Evolutionary conservation across 2,329 filamentous ascomycete species (phyloP).

Genomic region (Aspergillus pseudonomiae): DNA sequence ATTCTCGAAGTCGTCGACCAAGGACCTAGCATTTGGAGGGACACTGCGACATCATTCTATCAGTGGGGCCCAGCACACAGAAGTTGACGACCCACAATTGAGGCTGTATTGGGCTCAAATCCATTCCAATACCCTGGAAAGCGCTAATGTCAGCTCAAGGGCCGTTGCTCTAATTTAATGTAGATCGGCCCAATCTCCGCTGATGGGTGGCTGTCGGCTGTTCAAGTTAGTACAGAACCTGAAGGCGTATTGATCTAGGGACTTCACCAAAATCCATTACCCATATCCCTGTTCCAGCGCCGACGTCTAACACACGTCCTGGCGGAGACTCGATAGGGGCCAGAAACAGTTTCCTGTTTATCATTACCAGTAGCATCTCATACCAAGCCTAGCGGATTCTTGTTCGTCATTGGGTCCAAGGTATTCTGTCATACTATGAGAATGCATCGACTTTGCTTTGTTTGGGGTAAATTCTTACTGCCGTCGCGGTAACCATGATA

Average conservation of each 20-base stretch:
- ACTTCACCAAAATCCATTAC: background rate
- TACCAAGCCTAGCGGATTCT: background rate
- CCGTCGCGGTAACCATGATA: background rate
- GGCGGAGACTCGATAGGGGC: background rate
- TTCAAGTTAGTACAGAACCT: background rate
- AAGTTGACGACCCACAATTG: background rate
- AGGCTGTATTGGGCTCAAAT: background rate
- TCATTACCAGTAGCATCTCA: background rate
- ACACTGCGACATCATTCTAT: background rate
- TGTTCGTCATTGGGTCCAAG: background rate
- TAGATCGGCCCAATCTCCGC: background rate
- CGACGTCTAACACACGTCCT: background rate
- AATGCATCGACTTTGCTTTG: background rate
- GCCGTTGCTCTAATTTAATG: too few relatives aligned
- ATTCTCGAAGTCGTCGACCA: background rate
- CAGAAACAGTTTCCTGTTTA: background rate
- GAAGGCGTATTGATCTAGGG: background rate
- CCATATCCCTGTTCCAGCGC: background rate
- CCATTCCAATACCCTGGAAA: background rate
- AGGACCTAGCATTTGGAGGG: background rate
- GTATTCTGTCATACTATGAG: background rate
- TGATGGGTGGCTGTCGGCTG: background rate
- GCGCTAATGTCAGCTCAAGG: background rate
- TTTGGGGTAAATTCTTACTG: background rate
- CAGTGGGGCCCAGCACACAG: background rate